phyloP scores from a whole-genome alignment of 768 basidiomycete species.

The Podaxis sp. region DNA sequence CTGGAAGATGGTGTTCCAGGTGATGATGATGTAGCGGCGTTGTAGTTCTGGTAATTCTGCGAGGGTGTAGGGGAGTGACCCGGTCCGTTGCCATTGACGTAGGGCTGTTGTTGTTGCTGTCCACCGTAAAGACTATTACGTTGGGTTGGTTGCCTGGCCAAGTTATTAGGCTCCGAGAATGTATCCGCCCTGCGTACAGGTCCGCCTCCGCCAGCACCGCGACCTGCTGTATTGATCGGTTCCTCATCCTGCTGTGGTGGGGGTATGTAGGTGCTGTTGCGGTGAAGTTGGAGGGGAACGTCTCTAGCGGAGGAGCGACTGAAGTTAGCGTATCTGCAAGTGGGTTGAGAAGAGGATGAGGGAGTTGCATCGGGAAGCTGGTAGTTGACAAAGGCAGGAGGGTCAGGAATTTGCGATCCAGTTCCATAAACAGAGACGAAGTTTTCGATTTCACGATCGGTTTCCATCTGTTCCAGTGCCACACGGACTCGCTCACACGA shows the following conservation, averaged over 20 bases:
- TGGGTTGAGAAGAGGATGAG: constrained; percentile 54
- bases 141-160: constrained; percentile 35
- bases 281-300: constrained; percentile 19
- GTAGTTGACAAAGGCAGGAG: constrained; percentile 86
- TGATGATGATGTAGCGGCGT: constrained; percentile 18
- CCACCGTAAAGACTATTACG: constrained; percentile 19
- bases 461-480: constrained; percentile 85
- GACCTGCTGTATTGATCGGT: constrained; percentile 60
- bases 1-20: constrained; percentile 22
- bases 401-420: constrained; percentile 83
- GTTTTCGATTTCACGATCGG: constrained; percentile 82
- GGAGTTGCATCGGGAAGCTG: constrained; percentile 64
- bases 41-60: constrained; percentile 8
- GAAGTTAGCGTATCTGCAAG: constrained; percentile 60
- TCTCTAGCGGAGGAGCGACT: constrained; percentile 43
- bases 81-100: constrained; percentile 29
- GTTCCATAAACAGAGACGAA: constrained; percentile 91
- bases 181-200: constrained; percentile 35
- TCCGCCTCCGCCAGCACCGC: constrained; percentile 62
- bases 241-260: constrained; percentile 42
- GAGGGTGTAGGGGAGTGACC: constrained; percentile 13
- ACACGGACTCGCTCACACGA: constrained; percentile 89
- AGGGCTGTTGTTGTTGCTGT: constrained; percentile 24
- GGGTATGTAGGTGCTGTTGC: constrained; percentile 16
- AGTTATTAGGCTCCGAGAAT: constrained; percentile 25